Conservation (phyloP, 257 asterid species). For the Nicotiana otophora region DNA sequence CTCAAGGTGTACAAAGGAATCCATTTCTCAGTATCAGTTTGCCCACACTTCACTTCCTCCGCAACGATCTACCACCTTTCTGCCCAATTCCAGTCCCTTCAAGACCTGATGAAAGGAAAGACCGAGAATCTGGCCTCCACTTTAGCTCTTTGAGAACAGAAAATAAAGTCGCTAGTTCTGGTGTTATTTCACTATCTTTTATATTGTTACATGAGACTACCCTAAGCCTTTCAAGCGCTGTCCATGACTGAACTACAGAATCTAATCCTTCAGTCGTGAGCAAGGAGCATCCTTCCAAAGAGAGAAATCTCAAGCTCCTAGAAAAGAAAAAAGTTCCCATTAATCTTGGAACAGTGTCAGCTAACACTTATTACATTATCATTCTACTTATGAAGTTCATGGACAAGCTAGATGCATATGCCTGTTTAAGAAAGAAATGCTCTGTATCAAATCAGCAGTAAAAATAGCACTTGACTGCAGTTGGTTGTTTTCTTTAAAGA, state of each 20-base stretch:
- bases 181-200: slow-evolving; percentile 75
- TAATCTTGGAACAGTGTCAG: background rate
- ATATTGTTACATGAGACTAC: slow-evolving; percentile 79
- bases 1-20: background rate
- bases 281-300: slow-evolving; percentile 85
- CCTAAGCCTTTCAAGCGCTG: slow-evolving; percentile 65
- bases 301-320: slow-evolving; percentile 61
- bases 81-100: slow-evolving; percentile 86
- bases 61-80: slow-evolving; percentile 68
- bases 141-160: slow-evolving; percentile 74
- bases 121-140: slow-evolving; percentile 87
- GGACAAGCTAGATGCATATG: background rate
- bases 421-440: background rate
- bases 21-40: background rate
- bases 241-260: slow-evolving; percentile 72
- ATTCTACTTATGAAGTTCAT: background rate
- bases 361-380: background rate
- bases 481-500: background rate
- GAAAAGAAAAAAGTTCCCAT: slow-evolving; percentile 15
- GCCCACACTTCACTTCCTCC: slow-evolving; percentile 39
- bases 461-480: background rate
- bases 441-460: background rate
- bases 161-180: slow-evolving; percentile 71
- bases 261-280: slow-evolving; percentile 83
- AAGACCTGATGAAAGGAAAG: slow-evolving; percentile 59